phyloP scores from a whole-genome alignment of 768 basidiomycete genomes.

The Auricularia auricula-judae region DNA sequence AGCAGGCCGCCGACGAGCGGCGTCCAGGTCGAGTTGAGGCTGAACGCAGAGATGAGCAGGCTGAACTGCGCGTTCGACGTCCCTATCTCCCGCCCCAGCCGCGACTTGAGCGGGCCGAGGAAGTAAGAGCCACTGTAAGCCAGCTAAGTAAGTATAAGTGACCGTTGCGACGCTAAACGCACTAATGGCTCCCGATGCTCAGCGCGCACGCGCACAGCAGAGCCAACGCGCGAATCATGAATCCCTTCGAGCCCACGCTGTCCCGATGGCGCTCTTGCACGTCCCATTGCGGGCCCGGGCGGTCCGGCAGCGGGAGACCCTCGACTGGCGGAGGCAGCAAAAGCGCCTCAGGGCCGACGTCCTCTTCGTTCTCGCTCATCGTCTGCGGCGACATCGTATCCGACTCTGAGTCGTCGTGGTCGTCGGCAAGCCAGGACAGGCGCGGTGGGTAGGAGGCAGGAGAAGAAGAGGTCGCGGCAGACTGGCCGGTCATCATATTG shows the following conservation, averaged over 20 bases:
- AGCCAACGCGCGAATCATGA: conserved; percentile 39
- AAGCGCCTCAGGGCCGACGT: neutral
- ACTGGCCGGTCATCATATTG: too few species aligned
- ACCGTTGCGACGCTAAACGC: conserved; percentile 13
- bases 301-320: neutral
- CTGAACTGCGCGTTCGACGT: conserved; percentile 72
- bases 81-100: conserved; percentile 55
- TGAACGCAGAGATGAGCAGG: conserved; percentile 65
- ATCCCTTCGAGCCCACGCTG: neutral
- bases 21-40: conserved; percentile 66
- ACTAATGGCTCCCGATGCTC: conserved; percentile 74
- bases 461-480: too few species aligned
- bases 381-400: neutral
- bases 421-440: too few species aligned
- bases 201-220: conserved; percentile 62
- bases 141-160: neutral
- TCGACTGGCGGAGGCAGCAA: neutral
- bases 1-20: conserved; percentile 69
- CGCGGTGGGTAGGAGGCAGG: too few species aligned
- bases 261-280: neutral
- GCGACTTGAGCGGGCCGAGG: conserved; percentile 68
- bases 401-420: neutral
- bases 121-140: conserved; percentile 52
- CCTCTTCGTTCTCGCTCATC: neutral
- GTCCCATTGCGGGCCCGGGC: neutral